Conservation (phyloP, 805 yeast genomes). For the Candida piceae region DNA sequence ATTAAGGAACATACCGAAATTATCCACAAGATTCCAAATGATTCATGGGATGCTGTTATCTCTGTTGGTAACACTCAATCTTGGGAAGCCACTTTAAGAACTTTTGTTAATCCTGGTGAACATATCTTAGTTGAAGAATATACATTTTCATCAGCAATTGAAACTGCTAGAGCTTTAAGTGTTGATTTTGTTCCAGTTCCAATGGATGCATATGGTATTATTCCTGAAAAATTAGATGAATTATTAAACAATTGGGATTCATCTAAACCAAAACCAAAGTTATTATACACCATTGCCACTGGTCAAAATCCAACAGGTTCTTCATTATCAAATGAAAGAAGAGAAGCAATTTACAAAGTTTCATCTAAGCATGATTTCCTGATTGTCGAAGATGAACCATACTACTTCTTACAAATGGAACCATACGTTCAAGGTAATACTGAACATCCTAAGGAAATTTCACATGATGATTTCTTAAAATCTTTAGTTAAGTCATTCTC, state of each 20-base stretch:
- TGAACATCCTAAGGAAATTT: conserved; percentile 21
- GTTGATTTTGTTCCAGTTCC: conserved; percentile 59
- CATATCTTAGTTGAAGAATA: conserved; percentile 71
- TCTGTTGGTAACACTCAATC: conserved; percentile 88
- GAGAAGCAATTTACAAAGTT: conserved; percentile 66
- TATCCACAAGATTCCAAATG: conserved; percentile 47
- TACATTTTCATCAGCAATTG: conserved; percentile 70
- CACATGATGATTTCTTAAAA: conserved; percentile 62
- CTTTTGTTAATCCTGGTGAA: conserved; percentile 54
- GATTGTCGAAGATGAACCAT: conserved; percentile 94
- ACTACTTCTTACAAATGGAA: conserved; percentile 94
- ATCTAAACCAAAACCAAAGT: conserved; percentile 63
- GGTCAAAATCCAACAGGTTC: conserved; percentile 99
- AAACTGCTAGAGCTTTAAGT: conserved; percentile 59
- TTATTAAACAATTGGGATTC: conserved; percentile 56
- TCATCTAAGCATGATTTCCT: conserved; percentile 84
- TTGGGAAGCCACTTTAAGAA: conserved; percentile 79
- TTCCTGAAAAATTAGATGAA: conserved; percentile 52
- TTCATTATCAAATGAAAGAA: conserved; percentile 70
- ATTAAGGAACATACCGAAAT: conserved; percentile 68
- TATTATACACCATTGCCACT: conserved; percentile 86
- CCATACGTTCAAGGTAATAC: conserved; percentile 45
- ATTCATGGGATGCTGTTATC: conserved; percentile 69
- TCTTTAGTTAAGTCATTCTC: conserved; percentile 73
- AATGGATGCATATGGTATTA: conserved; percentile 61